phyloP scores from a whole-genome alignment of 345 rosid genomes.

The Mallotus nudiflorus region DNA sequence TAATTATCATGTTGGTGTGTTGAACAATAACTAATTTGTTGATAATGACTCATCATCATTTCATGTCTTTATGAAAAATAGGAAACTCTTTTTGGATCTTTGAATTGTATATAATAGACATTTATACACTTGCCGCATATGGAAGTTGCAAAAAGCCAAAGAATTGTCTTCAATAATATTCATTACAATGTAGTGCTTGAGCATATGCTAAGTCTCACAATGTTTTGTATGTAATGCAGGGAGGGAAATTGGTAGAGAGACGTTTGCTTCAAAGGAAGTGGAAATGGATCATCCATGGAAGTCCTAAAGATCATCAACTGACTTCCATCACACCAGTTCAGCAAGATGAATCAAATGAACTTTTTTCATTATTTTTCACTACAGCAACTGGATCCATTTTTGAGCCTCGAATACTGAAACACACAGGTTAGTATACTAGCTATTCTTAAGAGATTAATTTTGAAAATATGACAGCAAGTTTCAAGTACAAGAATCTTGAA shows the following conservation, averaged over 20 bases:
- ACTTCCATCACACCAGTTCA: conserved; percentile 50
- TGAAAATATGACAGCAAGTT: background rate
- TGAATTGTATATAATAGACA: background rate
- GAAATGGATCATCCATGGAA: conserved; percentile 69
- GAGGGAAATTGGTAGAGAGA: conserved; percentile 56
- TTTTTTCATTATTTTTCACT: conserved; percentile 46
- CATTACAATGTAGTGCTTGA: background rate
- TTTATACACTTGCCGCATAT: background rate
- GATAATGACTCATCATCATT: background rate
- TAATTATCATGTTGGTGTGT: background rate
- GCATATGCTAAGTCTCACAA: background rate
- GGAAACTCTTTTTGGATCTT: background rate
- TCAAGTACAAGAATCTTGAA: background rate
- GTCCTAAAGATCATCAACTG: conserved; percentile 47
- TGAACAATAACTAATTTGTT: background rate
- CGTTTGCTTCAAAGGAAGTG: conserved; percentile 55
- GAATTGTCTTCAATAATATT: background rate
- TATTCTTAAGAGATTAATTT: background rate
- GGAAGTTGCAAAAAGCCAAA: background rate
- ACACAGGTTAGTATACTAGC: conserved; percentile 42
- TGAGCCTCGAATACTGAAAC: conserved; percentile 47
- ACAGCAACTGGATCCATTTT: conserved; percentile 50
- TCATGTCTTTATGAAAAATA: background rate
- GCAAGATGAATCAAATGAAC: conserved; percentile 52
- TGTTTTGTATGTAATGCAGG: conserved; percentile 29